Percentiles rank a stretch among this genome's conserved stretches.
Evolutionary conservation across 257 asterid genomes (phyloP).

Genomic region (Knoxia roxburghii): DNA sequence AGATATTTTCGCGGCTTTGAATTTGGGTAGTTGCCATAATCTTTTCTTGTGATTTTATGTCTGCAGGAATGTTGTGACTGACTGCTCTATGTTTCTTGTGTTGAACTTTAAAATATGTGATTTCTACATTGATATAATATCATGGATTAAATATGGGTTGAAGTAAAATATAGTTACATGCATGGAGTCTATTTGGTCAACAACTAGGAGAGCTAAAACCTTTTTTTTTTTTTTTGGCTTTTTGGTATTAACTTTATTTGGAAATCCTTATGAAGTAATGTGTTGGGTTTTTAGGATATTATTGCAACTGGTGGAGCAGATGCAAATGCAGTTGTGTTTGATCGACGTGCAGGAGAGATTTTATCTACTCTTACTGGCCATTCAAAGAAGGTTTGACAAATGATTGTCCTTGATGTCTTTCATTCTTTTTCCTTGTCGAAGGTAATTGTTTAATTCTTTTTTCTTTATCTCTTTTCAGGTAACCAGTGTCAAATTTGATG

Average conservation of each 20-base stretch:
- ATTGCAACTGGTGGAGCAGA: conserved; percentile 94
- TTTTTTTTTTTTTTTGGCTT: too few species aligned
- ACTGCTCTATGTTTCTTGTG: too few species aligned
- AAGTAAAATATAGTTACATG: neutral
- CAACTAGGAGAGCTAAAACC: too few species aligned
- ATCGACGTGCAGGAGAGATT: conserved; percentile 83
- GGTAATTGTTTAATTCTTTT: conserved; percentile 4
- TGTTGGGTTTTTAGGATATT: conserved; percentile 50
- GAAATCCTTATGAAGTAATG: conserved; percentile 6
- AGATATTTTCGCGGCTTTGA: neutral
- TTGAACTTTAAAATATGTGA: neutral
- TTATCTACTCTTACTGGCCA: conserved; percentile 95
- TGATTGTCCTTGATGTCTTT: conserved; percentile 5
- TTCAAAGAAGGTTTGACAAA: conserved; percentile 73
- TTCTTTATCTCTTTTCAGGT: conserved; percentile 36
- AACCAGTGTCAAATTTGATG: conserved; percentile 78
- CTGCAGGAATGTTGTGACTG: neutral
- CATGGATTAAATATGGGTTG: neutral
- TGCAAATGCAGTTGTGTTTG: conserved; percentile 79
- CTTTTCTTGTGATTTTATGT: neutral
- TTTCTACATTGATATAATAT: too few species aligned
- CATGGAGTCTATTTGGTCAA: too few species aligned
- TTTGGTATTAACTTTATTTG: neutral
- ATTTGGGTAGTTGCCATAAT: neutral
- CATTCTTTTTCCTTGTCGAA: conserved; percentile 3